Evolutionary conservation across 768 basidiomycete genomes (phyloP).

Genomic region (Sarcomyxa edulis): DNA sequence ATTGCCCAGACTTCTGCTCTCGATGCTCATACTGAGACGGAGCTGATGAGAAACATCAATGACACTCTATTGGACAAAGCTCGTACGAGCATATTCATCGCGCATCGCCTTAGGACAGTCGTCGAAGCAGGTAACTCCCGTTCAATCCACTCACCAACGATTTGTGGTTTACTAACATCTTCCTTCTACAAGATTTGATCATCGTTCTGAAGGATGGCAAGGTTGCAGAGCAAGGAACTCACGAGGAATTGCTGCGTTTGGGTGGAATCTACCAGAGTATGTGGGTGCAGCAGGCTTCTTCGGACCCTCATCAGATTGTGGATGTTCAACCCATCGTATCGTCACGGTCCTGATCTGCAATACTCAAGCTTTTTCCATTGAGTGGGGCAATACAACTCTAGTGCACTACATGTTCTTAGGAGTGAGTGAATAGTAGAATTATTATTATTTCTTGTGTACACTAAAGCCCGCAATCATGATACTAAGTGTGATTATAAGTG

Average conservation of each 20-base stretch:
- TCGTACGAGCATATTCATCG: constrained; percentile 95
- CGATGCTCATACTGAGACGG: constrained; percentile 91
- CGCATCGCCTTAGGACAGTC: constrained; percentile 85
- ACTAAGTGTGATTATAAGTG: too few relatives aligned
- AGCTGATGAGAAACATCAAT: constrained; percentile 94
- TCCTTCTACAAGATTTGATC: constrained; percentile 62
- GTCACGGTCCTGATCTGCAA: too few relatives aligned
- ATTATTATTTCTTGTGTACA: too few relatives aligned
- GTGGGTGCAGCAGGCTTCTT: constrained; percentile 73
- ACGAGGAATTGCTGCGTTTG: constrained; percentile 72
- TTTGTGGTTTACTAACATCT: neutral
- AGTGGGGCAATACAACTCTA: too few relatives aligned
- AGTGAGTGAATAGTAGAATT: too few relatives aligned
- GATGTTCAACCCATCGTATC: too few relatives aligned
- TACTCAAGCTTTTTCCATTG: too few relatives aligned
- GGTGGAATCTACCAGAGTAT: constrained; percentile 74
- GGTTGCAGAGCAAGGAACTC: constrained; percentile 91
- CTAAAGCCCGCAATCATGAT: too few relatives aligned
- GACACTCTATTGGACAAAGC: constrained; percentile 65
- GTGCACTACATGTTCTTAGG: too few relatives aligned
- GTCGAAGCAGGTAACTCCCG: constrained; percentile 75
- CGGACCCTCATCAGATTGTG: too few relatives aligned
- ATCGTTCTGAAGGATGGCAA: constrained; percentile 90
- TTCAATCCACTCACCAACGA: too few relatives aligned
- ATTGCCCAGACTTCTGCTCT: constrained; percentile 82